A percentile compares a stretch with the other conserved stretches of the same genome.
Conservation (phyloP, 371 early-diverging fungal species). For the Choanephora cucurbitarum region DNA sequence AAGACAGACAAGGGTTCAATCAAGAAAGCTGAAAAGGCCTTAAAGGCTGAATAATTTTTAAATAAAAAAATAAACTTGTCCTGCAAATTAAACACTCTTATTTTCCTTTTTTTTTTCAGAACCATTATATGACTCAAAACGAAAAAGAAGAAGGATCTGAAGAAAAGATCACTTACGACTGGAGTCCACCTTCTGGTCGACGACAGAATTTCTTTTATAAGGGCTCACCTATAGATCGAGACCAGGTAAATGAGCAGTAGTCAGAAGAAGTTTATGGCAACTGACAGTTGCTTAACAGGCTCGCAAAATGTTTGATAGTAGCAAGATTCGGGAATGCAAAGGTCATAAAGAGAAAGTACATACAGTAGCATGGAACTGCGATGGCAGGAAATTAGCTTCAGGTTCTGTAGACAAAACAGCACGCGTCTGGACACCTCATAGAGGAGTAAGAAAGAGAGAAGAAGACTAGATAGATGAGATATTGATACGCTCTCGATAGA, state of each 20-base stretch:
- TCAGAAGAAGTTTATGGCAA: no score
- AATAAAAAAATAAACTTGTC: background rate
- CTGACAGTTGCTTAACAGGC: conserved; percentile 19
- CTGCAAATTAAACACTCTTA: background rate
- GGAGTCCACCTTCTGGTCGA: conserved; percentile 43
- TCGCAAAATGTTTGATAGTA: conserved; percentile 34
- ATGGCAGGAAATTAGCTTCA: conserved; percentile 65
- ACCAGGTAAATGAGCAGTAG: conserved; percentile 22
- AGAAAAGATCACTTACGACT: conserved; percentile 38
- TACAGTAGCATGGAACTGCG: conserved; percentile 69
- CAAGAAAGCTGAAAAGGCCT: conserved; percentile 54
- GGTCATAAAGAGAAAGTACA: conserved; percentile 66
- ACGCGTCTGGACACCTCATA: conserved; percentile 68
- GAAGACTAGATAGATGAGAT: background rate
- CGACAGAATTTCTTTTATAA: conserved; percentile 33
- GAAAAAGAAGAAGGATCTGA: conserved; percentile 11
- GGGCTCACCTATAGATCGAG: conserved; percentile 29
- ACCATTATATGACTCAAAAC: background rate
- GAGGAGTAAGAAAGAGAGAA: conserved; percentile 62
- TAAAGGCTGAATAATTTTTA: conserved; percentile 36
- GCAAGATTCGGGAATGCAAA: conserved; percentile 50
- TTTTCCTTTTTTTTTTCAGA: background rate
- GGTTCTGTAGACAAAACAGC: conserved; percentile 73
- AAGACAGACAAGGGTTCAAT: conserved; percentile 45
- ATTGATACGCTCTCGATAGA: conserved; percentile 29